These are phyloP conservation scores for Penicillium riverlandense DNA, from an alignment of 495 filamentous ascomycete genomes.

Conservation along the genomic window DNA sequence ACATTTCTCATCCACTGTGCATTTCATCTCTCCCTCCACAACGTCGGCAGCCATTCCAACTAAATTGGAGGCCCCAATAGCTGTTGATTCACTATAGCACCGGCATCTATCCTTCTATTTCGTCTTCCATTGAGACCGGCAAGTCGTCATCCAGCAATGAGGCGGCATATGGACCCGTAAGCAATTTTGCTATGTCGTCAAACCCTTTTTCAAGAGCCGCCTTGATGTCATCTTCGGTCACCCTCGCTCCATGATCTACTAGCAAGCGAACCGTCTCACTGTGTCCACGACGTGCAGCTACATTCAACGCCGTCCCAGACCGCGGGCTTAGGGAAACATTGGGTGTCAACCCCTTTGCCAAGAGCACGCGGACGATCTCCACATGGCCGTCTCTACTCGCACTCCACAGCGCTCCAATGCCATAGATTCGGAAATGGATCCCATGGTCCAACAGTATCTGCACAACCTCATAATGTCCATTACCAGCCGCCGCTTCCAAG, in stretches of 20 bases:
- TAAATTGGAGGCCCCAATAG: too few relatives aligned
- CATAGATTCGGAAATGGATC: background rate
- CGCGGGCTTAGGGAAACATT: background rate
- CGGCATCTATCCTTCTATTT: background rate
- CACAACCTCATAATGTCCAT: background rate
- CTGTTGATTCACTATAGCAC: background rate
- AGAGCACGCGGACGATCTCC: background rate
- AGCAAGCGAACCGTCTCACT: background rate
- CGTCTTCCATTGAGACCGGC: background rate
- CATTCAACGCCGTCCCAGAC: background rate
- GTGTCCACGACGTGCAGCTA: background rate
- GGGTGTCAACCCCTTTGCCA: background rate
- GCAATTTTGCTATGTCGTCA: background rate
- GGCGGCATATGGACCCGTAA: background rate
- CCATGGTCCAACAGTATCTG: background rate
- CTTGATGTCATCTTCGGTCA: background rate
- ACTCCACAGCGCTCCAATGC: background rate
- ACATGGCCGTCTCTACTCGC: background rate
- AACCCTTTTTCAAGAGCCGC: background rate
- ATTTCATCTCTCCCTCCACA: too few relatives aligned
- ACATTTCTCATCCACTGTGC: too few relatives aligned
- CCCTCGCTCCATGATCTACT: background rate
- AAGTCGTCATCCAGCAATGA: background rate
- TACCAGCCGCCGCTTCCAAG: background rate
- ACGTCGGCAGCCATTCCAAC: too few relatives aligned